Base-by-base conservation (phyloP, 257 asterid species). In the Cordia subcordata region DNA sequence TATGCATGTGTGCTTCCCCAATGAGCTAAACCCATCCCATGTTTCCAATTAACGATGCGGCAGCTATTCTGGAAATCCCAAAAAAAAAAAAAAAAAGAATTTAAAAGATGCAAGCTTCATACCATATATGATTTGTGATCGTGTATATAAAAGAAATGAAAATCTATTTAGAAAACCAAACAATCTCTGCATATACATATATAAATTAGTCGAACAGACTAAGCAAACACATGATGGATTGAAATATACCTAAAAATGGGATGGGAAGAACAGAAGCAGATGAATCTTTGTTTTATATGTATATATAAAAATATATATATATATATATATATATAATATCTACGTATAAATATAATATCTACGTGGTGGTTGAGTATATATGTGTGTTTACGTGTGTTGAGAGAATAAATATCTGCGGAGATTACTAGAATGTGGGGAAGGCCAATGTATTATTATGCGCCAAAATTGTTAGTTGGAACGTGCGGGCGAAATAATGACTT, bases 211-310 rank as follows among this genome's bases (percentile, higher is more conserved):
- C 2, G 12, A 42, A 42, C n/a, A n/a, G n/a, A n/a, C n/a, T n/a
- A n/a, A n/a, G n/a, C n/a, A n/a, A n/a, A n/a, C n/a, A n/a, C 44
- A 39, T 5, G 9, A 39, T 42, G 47, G 10, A 42, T 0, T 20
- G 50, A 68, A 46, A 61, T 40, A 12, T 39, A 76, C 82, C 80
- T 55, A 58, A 55, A 70, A 70, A 13, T n/a, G n/a, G n/a, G n/a
- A n/a, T n/a, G n/a, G 38, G 59, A 49, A 70, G 62, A 46, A 52
- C 49, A 55, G 68, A 53, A 13, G 54, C 68, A 51, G 0, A 1
- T 10, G 55, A 16, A n/a, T 3, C 35, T 27, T 27, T 3, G 35
- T 27, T 27, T 27, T 27, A 8, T 3, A 42, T 19, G 37, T 53
- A 53, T 19, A 46, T 62, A 47, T 20, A 13, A 21, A 63, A 27